Evolutionary conservation across 225 moss, liverwort and hornwort genomes (phyloP).

Genomic region (Sphagnum tenellum): DNA sequence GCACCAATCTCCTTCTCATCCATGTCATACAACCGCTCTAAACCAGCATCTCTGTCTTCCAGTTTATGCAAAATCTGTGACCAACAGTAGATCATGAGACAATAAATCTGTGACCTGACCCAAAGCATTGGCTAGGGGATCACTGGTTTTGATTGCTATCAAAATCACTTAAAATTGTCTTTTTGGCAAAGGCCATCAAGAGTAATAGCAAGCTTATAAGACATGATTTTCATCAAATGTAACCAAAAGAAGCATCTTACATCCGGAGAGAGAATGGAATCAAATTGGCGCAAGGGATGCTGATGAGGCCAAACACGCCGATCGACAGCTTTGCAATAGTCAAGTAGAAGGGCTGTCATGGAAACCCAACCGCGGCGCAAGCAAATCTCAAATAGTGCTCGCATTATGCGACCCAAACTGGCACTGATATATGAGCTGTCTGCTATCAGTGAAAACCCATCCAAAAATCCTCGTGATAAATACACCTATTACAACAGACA

Average conservation of each 20-base stretch:
- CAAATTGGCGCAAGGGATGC: constrained; percentile 92
- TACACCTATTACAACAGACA: constrained; percentile 50
- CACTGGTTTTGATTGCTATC: too few species aligned
- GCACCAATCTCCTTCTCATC: constrained; percentile 89
- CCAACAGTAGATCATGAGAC: background rate
- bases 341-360: constrained; percentile 89
- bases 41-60: constrained; percentile 66
- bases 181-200: background rate
- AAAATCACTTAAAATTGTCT: too few species aligned
- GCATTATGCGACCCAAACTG: constrained; percentile 98
- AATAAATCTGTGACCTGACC: too few species aligned
- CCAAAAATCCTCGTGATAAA: constrained; percentile 87
- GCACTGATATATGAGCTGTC: constrained; percentile 98
- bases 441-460: constrained; percentile 89
- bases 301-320: constrained; percentile 94
- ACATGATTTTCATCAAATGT: background rate
- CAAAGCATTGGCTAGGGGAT: background rate
- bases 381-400: constrained; percentile 93
- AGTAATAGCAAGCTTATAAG: too few species aligned
- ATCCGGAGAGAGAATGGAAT: constrained; percentile 76
- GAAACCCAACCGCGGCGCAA: constrained; percentile 93
- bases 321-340: constrained; percentile 98
- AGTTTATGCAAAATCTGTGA: constrained; percentile 80
- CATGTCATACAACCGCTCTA: constrained; percentile 90
- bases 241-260: constrained; percentile 22